Base-by-base conservation (phyloP, 306 rosid genomes). In the Gastrolobium villosum region DNA sequence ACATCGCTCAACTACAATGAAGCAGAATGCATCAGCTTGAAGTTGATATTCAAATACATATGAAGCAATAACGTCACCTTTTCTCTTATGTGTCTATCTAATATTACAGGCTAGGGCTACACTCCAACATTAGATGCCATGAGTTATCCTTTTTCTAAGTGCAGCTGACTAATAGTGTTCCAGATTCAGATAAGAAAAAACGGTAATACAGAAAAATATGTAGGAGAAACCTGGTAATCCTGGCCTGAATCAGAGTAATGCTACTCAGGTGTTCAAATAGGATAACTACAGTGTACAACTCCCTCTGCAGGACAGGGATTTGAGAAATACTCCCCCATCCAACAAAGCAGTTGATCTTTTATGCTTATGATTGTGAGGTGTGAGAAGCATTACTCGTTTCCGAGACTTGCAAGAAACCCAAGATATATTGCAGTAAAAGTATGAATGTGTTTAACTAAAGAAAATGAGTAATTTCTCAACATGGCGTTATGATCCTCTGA, bases 1-100 rank as follows among this genome's bases (percentile, higher is more conserved):
- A 30, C 96, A 92, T 20, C 91, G 89, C 87, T 88, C 97, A 82
- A 80, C 97, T 92, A 86, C 82, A 76, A 87, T 15, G 65, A 64
- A 74, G 7, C 81, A 70, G 61, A 49, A 37, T 52, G 48, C 62
- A 10, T 46, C 14, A 49, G 59, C 44, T 74, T 43, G 3, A 55
- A 60, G 60, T 78, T 9, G 35, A 36, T 31, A 30, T 5, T 39
- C 52, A 73, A 74, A 41, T 67, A 48, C 26, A 20, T 20, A 50
- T 20, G 34, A 53, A 30, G 56, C 55, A 75, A 62, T 63, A 62
- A 48, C 40, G 14, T 3, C 48, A 61, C 50, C 39, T 15, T 60
- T 10, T 74, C 35, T 59, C 48, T 14, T 57, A 14, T 35, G 32
- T 56, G 53, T 45, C 35, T 34, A 63, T 45, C 31, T 34, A 65